phyloP scores from a whole-genome alignment of 495 filamentous ascomycete species.

The Penicillium alfredii region DNA sequence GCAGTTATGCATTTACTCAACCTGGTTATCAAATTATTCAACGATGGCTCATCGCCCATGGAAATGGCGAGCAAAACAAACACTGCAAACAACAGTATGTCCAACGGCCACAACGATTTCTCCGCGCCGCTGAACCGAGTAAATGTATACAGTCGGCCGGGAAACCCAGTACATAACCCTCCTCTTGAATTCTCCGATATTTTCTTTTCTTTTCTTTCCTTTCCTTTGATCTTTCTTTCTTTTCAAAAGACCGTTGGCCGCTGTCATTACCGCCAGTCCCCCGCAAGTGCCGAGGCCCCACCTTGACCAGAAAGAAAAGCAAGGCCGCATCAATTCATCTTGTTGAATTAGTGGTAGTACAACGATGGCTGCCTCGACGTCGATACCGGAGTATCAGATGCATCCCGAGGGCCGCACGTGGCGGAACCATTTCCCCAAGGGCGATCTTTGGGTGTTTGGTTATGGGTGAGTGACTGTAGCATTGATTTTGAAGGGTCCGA shows the following conservation, averaged over 20 bases:
- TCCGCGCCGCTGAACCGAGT: constrained; percentile 1
- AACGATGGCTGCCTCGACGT: too few species aligned
- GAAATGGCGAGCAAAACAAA: constrained; percentile 8
- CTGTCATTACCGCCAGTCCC: too few species aligned
- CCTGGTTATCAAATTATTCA: not conserved
- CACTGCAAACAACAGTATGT: constrained; percentile 20
- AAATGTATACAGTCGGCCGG: constrained; percentile 2
- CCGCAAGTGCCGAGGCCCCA: too few species aligned
- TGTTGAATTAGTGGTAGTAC: not conserved
- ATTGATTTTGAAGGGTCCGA: too few species aligned
- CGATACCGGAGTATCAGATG: constrained; percentile 11
- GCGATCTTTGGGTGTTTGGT: constrained; percentile 85
- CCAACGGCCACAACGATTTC: constrained; percentile 2
- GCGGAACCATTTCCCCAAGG: constrained; percentile 38
- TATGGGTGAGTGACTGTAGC: constrained; percentile 79
- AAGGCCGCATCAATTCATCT: not conserved
- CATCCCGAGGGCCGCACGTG: constrained; percentile 35
- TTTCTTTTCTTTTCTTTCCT: too few species aligned
- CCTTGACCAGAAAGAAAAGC: too few species aligned
- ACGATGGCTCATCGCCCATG: not conserved
- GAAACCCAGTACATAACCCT: not conserved
- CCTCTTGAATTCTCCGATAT: too few species aligned
- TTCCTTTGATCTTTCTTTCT: too few species aligned
- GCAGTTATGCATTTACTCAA: not conserved
- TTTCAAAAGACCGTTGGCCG: too few species aligned